phyloP scores from a whole-genome alignment of 345 rosid genomes.

The Citrus hindsii region DNA sequence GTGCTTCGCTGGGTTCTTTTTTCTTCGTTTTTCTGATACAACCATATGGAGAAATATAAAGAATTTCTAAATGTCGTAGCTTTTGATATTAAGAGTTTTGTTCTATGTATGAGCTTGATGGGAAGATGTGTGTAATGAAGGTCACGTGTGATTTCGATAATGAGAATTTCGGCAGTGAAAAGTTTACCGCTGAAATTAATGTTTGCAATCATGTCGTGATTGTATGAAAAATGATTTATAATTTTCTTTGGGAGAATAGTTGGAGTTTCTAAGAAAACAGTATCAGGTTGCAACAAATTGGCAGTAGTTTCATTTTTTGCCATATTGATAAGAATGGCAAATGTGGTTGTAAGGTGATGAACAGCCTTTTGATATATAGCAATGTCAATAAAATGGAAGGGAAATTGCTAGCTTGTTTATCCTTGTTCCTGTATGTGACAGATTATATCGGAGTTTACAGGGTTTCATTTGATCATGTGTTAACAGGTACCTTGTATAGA shows the following conservation, averaged over 20 bases:
- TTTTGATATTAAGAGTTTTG: background rate
- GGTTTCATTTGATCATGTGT: background rate
- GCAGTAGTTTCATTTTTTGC: background rate
- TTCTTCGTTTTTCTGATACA: background rate
- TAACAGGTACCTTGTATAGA: slow-evolving; percentile 10
- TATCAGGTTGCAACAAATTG: background rate
- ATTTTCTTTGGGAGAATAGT: background rate
- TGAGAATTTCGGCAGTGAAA: background rate
- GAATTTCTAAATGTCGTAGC: background rate
- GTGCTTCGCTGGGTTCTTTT: background rate
- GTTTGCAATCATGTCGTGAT: background rate
- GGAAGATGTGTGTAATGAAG: background rate
- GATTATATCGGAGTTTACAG: background rate
- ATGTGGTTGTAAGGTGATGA: background rate
- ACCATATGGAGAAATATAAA: background rate
- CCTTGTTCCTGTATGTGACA: background rate
- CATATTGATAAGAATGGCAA: too few species aligned
- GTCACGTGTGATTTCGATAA: background rate
- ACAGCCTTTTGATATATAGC: background rate
- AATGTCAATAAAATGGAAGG: background rate
- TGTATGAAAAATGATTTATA: background rate
- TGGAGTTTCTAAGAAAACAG: background rate
- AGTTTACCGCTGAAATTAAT: background rate
- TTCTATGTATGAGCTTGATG: background rate
- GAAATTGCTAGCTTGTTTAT: background rate